Conservation (phyloP, 2,329 filamentous ascomycete species). For the Pseudogymnoascus sp. region DNA sequence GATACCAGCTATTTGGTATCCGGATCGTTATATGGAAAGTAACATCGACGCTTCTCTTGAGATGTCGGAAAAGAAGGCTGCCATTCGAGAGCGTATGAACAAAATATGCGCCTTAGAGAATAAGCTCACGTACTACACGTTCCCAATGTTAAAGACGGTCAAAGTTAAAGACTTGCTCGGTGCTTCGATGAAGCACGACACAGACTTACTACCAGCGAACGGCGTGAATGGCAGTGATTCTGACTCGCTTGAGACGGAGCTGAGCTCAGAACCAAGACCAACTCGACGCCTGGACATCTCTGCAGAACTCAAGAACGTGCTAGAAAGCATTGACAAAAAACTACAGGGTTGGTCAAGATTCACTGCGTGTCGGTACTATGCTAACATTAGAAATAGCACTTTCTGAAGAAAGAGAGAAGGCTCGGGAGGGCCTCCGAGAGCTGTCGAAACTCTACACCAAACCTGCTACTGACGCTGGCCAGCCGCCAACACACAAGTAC, state of each 20-base stretch:
- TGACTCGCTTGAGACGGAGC: slow-evolving; percentile 14
- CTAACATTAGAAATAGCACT: slow-evolving; percentile 23
- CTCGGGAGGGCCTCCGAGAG: slow-evolving; percentile 27
- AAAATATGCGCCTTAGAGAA: slow-evolving; percentile 23
- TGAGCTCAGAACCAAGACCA: background rate
- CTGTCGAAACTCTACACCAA: slow-evolving; percentile 34
- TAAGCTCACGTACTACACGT: slow-evolving; percentile 21
- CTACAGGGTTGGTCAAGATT: slow-evolving; percentile 21
- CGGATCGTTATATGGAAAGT: slow-evolving; percentile 44
- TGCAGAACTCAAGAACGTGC: slow-evolving; percentile 22
- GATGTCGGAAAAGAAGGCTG: slow-evolving; percentile 31
- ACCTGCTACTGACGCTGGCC: slow-evolving; percentile 19
- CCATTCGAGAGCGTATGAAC: slow-evolving; percentile 24
- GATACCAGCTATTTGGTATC: slow-evolving; percentile 45
- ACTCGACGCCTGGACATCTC: slow-evolving; percentile 21
- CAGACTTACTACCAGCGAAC: slow-evolving; percentile 16
- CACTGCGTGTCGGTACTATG: background rate
- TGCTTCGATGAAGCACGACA: slow-evolving; percentile 26
- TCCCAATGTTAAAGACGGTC: slow-evolving; percentile 19
- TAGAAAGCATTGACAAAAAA: slow-evolving; percentile 28
- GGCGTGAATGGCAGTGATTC: slow-evolving; percentile 11
- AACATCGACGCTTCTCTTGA: slow-evolving; percentile 40
- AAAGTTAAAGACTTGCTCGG: slow-evolving; percentile 27
- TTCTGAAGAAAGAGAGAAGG: slow-evolving; percentile 26
- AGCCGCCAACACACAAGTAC: slow-evolving; percentile 33